Evolutionary conservation across 148 eudicot genomes (phyloP), one percentile per base, ranked within the genome.

Genomic region (Rhododendron simsii): DNA sequence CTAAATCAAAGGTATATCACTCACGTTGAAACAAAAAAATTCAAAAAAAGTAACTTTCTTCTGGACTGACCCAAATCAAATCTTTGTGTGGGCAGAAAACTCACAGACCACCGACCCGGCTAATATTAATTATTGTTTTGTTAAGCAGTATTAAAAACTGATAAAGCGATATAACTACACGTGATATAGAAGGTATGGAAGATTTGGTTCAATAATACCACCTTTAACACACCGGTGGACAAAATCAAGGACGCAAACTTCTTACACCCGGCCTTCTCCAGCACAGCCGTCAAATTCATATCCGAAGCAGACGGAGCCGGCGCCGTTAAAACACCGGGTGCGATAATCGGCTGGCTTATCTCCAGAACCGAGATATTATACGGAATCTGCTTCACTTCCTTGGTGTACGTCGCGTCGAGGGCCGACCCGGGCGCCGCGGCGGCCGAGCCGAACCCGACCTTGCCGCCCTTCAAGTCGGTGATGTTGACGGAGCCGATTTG

Each of bases 361-460:
- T 86, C 81, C 8, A 84, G 7, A 0, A 94, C 93, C 0, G 98
- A 94, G 7, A 94, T 73, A 5, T 91, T 92, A 85, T 91, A 94
- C 0, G 94, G 95, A 0, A 92, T 44, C 5, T 90, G 88, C 30
- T 91, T 86, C 35, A 95, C 88, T 0, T 92, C 88, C 59, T 91
- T 95, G 0, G 89, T 65, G 84, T 91, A 93, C 0, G 87, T 88
- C 1, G 96, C 86, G 51, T 86, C 92, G 16, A 91, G 90, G 11
- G 87, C 63, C 3, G 95, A 88, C 0, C 91, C 94, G 4, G 92
- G 78, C 1, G 75, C 75, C 12, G 89, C 30, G 9, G 44, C 92
- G 91, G 11, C 95, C 95, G 93, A 92, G 7, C 95, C 95, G 89
- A 95, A 93, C 3, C 91, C 93, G 85, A 95, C 93, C 21, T 89